Base-by-base conservation (phyloP, 495 filamentous ascomycete genomes). In the Lepraria neglecta region DNA sequence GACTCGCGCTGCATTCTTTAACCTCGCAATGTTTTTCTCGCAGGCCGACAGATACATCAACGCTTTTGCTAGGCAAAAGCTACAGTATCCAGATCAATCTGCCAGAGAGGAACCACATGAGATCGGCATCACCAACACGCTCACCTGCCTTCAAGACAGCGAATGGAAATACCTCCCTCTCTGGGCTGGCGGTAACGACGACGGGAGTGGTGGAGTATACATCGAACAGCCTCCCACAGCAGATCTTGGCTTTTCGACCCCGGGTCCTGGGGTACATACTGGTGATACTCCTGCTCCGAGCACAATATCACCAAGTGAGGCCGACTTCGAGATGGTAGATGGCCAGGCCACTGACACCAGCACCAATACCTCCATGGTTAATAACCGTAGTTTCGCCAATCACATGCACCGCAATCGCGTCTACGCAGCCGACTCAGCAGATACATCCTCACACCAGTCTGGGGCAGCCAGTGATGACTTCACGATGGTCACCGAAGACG, bases 181-280 rank as follows among this genome's bases (percentile, higher is more conserved):
- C 11, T 84, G 78, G 77, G 80, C 81, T 0, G 82, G 77, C 4
- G 82, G 81, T 3, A 68, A 76, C 54, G 79, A 84, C 50, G 82
- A 84, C 62, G 80, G 71, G 3, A 75, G 72, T 2, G 82, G 80
- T 4, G 81, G 77, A 6, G 81, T 82, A 12, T 82, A 78, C 62
- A 62, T 68, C 2, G 73, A 76, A 38, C 63, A 73, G 30, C 70
- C 79, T 50, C 78, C 78, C 0, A 56, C 70, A 6, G 60, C 75
- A 10, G 73, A 77, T 31, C 53, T 64, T 35, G 74, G 72, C 1
- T 76, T 75, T 15, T 79, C 79, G 52, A 71, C 72, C 0, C 69
- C 74, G 0, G 79, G 78, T 6, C 79, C 80, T 3, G 43, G 64
- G 0, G 71, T 78, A 28, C 77, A 77, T 54, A 77, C 71, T 1